Percentiles rank a stretch among this genome's conserved stretches.
These are phyloP conservation scores for Scalesia atractyloides DNA, from an alignment of 129 eudicot genomes.

Conservation along the genomic window DNA sequence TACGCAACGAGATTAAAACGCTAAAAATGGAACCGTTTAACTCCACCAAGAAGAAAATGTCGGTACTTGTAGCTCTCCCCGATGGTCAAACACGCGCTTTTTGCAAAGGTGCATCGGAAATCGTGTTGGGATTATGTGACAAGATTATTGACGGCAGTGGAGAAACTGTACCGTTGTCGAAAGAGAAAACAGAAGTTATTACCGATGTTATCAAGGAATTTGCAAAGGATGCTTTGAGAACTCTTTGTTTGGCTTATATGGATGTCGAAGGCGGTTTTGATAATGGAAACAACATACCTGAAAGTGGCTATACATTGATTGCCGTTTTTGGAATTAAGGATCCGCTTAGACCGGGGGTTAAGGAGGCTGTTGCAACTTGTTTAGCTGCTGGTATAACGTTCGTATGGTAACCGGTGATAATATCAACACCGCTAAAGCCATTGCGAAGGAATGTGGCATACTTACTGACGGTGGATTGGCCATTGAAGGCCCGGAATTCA, in stretches of 20 bases:
- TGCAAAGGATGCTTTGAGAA: conserved; percentile 63
- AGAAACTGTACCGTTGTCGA: conserved; percentile 42
- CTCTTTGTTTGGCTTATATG: conserved; percentile 59
- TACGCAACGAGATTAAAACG: conserved; percentile 38
- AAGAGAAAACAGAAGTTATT: conserved; percentile 43
- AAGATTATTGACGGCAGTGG: conserved; percentile 52
- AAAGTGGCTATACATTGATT: conserved; percentile 48
- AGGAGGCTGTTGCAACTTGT: conserved; percentile 57
- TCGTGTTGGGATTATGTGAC: conserved; percentile 61
- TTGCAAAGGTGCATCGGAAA: conserved; percentile 94
- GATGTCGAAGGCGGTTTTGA: conserved; percentile 38
- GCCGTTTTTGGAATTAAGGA: conserved; percentile 64
- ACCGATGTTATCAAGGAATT: conserved; percentile 49
- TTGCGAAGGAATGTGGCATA: conserved; percentile 77
- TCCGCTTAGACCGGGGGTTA: conserved; percentile 70
- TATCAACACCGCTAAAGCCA: conserved; percentile 67
- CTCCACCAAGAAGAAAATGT: conserved; percentile 87
- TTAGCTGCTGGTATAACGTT: conserved; percentile 63
- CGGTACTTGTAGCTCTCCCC: conserved; percentile 71
- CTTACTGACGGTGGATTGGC: conserved; percentile 63
- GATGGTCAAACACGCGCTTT: conserved; percentile 61
- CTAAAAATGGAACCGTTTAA: conserved; percentile 73
- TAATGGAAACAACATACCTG: conserved; percentile 36
- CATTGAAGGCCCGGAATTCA: conserved; percentile 66
- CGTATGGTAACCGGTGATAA: conserved; percentile 77